Evolutionary conservation across 1,284 basidiomycete species (phyloP), one percentile per base, ranked within the genome.

Genomic region (Omphalotus olearius): DNA sequence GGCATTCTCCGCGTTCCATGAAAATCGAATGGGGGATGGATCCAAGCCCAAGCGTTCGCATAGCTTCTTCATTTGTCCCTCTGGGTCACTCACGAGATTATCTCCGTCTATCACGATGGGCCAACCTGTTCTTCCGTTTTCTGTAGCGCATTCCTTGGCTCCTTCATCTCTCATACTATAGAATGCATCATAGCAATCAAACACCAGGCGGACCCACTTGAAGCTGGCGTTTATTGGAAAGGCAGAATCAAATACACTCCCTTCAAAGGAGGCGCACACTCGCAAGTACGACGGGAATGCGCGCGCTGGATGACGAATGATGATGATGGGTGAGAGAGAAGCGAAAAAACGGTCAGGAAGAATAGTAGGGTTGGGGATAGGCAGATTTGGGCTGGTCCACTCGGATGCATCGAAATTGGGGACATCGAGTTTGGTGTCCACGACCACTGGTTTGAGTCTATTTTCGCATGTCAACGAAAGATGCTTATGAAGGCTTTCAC

Each of bases 91-190:
- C 13, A 54, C 47, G 18, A 54, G 47, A 14, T 50, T 50, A 39
- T 54, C 52, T 16, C 52, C 52, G 26, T 54, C 47, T 16, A 54
- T 23, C 14, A 54, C 43, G 14, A 54, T 20, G 13, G 52, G 52
- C 37, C 41, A 50, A 4, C 20, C 20, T n/a, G n/a, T 45, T n/a
- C 23, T 25, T n/a, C 6, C 26, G 13, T 28, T 6, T 30, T 30
- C 43, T 9, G 11, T 45, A 10, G 26, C 16, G 20, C 43, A 45
- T 16, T 2, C 3, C 17, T 42, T 37, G n/a, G n/a, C 36, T 20
- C 45, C 45, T 33, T 50, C 30, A 10, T 16, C 33, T 23, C 39
- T 37, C 6, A 11, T 17, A 1, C 45, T 26, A 17, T 42, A 48
- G 39, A 18, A 53, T 17, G 52, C 47, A 14, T 37, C 38, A 35